phyloP scores from a whole-genome alignment of 257 asterid genomes.

The Gentiana dahurica region DNA sequence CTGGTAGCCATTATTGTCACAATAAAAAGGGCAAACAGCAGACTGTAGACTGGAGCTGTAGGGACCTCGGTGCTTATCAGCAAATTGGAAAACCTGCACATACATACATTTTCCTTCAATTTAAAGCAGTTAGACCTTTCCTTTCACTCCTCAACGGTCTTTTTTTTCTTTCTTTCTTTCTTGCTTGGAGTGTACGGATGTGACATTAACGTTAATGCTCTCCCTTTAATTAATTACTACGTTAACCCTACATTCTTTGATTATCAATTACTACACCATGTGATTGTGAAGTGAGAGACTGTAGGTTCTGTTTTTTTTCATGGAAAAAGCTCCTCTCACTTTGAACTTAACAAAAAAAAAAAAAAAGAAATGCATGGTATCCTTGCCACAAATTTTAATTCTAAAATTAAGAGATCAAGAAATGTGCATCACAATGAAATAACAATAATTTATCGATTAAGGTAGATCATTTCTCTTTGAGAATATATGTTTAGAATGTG shows the following conservation, averaged over 20 bases:
- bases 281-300: slow-evolving; percentile 65
- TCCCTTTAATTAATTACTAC: too few species aligned
- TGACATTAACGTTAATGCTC: too few species aligned
- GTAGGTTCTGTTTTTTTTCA: slow-evolving; percentile 29
- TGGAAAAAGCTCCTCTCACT: slow-evolving; percentile 10
- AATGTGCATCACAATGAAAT: too few species aligned
- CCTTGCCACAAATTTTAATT: too few species aligned
- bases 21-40: slow-evolving; percentile 89
- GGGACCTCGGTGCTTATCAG: slow-evolving; percentile 81
- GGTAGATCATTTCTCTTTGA: too few species aligned
- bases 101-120: neutral
- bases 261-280: slow-evolving; percentile 76
- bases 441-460: too few species aligned
- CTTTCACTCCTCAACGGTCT: slow-evolving; percentile 17
- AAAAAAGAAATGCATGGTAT: too few species aligned
- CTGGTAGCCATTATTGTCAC: slow-evolving; percentile 82
- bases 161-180: neutral
- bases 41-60: slow-evolving; percentile 58
- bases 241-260: slow-evolving; percentile 13
- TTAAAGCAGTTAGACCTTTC: too few species aligned
- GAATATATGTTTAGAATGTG: too few species aligned
- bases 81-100: slow-evolving; percentile 75
- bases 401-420: too few species aligned
- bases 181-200: too few species aligned
- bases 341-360: too few species aligned